Base-by-base conservation (phyloP, 176 grass and related monocot species). In the Metroxylon sagu region DNA sequence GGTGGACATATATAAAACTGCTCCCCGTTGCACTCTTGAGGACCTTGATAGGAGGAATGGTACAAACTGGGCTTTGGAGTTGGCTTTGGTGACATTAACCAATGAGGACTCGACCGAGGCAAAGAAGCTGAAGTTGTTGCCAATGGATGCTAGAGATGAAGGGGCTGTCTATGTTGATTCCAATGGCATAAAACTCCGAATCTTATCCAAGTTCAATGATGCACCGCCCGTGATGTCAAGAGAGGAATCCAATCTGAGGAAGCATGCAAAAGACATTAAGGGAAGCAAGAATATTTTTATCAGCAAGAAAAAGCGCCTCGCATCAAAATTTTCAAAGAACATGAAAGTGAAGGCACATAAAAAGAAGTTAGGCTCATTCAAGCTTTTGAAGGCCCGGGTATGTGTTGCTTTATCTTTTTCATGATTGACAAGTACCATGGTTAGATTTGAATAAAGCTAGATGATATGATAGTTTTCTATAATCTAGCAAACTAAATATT, bases 41-140 rank as follows among this genome's bases (percentile, higher is more conserved):
- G 93, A 98, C 76, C 93, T 97, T 82, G 93, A 97, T 71, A 52
- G 31, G 68, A 88, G 87, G 70, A 97, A 97, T 75, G 87, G 81
- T 19, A 92, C 78, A 66, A 92, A 97, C 52, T 88, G 81, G 84
- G 87, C 84, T 60, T 39, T 54, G 26, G 88, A 79, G 60, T 61
- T 75, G 54, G 64, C 70, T 58, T 19, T 29, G 18, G 23, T 72
- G 23, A 27, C 78, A 16, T 49, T 52, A 64, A 76, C 50, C 61
- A 76, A 74, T 49, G 61, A 54, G 19, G 61, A 61, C 53, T 57
- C 52, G 56, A 58, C 57, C 30, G 70, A 80, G 71, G 78, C 78
- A 4, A 74, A 26, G 68, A 90, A 54, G 25, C 62, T 26, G 30
- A 57, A 82, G 67, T 25, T 73, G 25, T 49, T 71, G 62, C 70